Conservation (phyloP, 1,139 yeast genomes). For the Pichiaceae sp. region DNA sequence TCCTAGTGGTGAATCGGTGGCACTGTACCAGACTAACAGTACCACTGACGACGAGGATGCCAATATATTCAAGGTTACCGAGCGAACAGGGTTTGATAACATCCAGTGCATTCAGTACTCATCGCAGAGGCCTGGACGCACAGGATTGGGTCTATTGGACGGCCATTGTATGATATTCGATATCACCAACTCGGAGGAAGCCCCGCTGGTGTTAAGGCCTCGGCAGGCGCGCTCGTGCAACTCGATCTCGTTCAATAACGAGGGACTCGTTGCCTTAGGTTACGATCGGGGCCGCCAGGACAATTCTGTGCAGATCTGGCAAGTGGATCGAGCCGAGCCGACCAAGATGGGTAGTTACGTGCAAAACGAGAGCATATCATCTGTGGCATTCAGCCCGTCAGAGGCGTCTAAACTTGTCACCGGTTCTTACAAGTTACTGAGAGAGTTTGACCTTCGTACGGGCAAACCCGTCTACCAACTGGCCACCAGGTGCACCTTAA, state of each 20-base stretch:
- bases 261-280: constrained; percentile 67
- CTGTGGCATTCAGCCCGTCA: constrained; percentile 60
- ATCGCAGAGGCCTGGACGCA: constrained; percentile 37
- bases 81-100: constrained; percentile 59
- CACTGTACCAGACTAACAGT: constrained; percentile 43
- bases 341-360: constrained; percentile 41
- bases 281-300: constrained; percentile 77
- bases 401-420: constrained; percentile 51
- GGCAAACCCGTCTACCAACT: constrained; percentile 68
- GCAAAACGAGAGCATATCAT: constrained; percentile 67
- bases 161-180: constrained; percentile 56
- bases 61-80: constrained; percentile 37
- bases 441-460: constrained; percentile 70
- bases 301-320: constrained; percentile 74
- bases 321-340: constrained; percentile 53
- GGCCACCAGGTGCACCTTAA: constrained; percentile 67
- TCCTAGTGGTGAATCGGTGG: constrained; percentile 63
- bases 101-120: constrained; percentile 70
- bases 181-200: constrained; percentile 12
- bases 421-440: constrained; percentile 69
- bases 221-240: constrained; percentile 72
- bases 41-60: constrained; percentile 25
- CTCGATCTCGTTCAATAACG: constrained; percentile 57
- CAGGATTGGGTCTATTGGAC: constrained; percentile 63
- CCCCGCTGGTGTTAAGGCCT: constrained; percentile 45